A percentile compares a stretch with the other conserved stretches of the same genome.
Evolutionary conservation across 176 grass and related monocot species (phyloP).

Genomic region (Miscanthus lutarioriparius): DNA sequence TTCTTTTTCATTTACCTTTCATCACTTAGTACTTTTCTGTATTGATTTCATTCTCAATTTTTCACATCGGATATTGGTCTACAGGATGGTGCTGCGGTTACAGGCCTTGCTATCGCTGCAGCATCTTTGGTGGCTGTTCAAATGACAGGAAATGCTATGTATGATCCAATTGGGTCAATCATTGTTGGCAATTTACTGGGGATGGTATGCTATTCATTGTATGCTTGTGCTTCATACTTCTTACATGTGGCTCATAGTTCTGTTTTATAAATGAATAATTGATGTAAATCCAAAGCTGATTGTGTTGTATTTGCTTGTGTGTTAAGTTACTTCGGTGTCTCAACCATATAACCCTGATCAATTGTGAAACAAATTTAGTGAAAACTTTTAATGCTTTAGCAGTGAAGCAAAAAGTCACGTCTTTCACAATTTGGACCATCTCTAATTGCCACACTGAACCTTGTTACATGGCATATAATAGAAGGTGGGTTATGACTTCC

Average conservation of each 20-base stretch:
- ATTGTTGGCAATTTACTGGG: conserved; percentile 90
- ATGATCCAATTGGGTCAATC: conserved; percentile 96
- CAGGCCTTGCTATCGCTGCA: conserved; percentile 86
- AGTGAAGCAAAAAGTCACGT: conserved; percentile 23
- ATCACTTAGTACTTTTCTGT: conserved; percentile 3
- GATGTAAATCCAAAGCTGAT: not conserved
- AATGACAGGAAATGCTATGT: conserved; percentile 89
- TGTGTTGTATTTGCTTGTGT: conserved; percentile 10
- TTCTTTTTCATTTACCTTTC: conserved; percentile 27
- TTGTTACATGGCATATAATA: not conserved
- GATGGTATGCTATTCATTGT: conserved; percentile 60
- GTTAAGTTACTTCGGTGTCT: not conserved
- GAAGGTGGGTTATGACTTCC: not conserved
- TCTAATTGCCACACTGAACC: not conserved
- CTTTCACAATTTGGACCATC: conserved; percentile 2
- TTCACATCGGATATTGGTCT: conserved; percentile 34
- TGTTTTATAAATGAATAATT: conserved; percentile 9
- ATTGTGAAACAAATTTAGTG: not conserved
- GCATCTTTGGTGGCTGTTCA: conserved; percentile 90
- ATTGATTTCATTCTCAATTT: conserved; percentile 34
- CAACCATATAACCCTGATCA: not conserved
- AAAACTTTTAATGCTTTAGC: not conserved
- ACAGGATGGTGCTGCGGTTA: conserved; percentile 92
- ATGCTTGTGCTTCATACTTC: conserved; percentile 19
- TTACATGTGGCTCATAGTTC: not conserved